Evolutionary conservation across 345 rosid species (phyloP).

Genomic region (Limnanthes douglasii): DNA sequence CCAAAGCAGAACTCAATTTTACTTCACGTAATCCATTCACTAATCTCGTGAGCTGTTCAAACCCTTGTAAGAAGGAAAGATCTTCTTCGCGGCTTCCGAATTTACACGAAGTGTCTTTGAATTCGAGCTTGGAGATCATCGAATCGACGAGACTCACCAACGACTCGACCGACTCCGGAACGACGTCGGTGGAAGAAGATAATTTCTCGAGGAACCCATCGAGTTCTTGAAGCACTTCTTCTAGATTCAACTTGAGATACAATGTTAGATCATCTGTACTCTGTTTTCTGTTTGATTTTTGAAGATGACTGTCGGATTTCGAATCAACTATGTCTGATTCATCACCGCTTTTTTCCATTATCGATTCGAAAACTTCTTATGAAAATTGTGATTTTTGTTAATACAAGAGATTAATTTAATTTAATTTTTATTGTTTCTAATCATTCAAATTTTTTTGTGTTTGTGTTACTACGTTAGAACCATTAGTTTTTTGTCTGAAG

Average conservation of each 20-base stretch:
- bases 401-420: background rate
- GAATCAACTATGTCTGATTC: background rate
- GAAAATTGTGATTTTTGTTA: background rate
- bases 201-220: constrained; percentile 22
- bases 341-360: no score
- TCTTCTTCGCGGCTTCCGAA: constrained; percentile 25
- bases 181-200: background rate
- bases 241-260: constrained; percentile 4
- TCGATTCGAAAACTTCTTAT: background rate
- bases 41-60: constrained; percentile 24
- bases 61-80: constrained; percentile 19
- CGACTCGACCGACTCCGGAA: constrained; percentile 25
- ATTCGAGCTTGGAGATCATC: constrained; percentile 21
- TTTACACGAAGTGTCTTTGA: constrained; percentile 6
- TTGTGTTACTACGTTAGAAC: no score
- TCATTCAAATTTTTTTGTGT: background rate
- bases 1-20: constrained; percentile 9
- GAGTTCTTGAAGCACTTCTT: constrained; percentile 24
- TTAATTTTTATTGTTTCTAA: no score
- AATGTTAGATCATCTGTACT: background rate
- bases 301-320: background rate
- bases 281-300: background rate
- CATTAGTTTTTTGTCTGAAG: no score
- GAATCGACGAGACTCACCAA: constrained; percentile 33
- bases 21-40: constrained; percentile 15